A percentile compares a stretch with the other conserved stretches of the same genome.
Conservation (phyloP, 2,329 filamentous ascomycete genomes). For the Tolypocladium tundrense region DNA sequence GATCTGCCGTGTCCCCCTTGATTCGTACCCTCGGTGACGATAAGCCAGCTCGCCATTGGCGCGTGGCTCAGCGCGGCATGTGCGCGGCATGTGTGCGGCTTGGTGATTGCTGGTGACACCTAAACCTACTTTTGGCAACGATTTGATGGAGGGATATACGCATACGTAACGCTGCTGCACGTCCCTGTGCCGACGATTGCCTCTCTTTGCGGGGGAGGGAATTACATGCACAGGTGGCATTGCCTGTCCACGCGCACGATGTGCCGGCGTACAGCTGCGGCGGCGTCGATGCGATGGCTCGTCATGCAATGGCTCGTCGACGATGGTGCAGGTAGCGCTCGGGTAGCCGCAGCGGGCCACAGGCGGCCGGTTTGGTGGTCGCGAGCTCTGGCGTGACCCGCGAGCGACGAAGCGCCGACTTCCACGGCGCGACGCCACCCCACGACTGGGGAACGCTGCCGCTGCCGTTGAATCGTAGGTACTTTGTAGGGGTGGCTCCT, state of each 20-base stretch:
- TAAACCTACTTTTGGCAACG: neutral
- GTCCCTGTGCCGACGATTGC: neutral
- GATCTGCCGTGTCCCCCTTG: neutral
- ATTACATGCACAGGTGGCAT: neutral
- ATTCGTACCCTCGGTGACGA: neutral
- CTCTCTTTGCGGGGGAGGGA: neutral
- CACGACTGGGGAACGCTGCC: neutral
- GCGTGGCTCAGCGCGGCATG: neutral
- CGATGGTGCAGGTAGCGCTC: neutral
- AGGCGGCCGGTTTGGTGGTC: neutral
- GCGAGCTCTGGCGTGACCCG: neutral
- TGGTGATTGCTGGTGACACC: neutral
- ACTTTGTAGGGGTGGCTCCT: neutral
- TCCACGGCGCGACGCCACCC: neutral
- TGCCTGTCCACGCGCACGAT: neutral
- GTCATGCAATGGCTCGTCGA: neutral
- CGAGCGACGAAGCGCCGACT: neutral
- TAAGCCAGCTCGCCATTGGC: neutral
- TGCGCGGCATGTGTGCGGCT: neutral
- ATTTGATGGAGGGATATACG: neutral
- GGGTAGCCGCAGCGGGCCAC: neutral
- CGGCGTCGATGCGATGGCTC: neutral
- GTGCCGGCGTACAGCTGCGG: neutral
- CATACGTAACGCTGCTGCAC: neutral
- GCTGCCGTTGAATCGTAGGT: neutral